Evolutionary conservation across 164 flowering plant species (phyloP).

Genomic region (Nymphaea thermarum): DNA sequence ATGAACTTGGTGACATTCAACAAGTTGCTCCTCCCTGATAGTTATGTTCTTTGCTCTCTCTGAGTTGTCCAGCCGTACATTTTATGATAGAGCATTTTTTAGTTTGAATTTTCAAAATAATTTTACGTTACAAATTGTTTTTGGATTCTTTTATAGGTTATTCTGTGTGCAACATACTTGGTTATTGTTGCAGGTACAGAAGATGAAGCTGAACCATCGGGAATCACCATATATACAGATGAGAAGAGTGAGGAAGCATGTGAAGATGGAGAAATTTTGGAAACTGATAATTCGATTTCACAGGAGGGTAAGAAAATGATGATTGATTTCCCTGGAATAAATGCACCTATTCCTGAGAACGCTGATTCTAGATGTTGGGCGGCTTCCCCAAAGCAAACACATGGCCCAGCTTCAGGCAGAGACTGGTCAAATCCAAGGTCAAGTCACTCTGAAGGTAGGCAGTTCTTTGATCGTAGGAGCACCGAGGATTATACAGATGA

Average conservation of each 20-base stretch:
- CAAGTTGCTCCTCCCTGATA: neutral
- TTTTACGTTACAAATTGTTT: no score
- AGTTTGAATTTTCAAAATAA: no score
- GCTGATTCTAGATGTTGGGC: conserved; percentile 72
- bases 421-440: conserved; percentile 21
- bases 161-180: neutral
- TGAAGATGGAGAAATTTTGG: conserved; percentile 75
- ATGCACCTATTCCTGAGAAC: conserved; percentile 85
- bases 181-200: conserved; percentile 23
- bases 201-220: conserved; percentile 63
- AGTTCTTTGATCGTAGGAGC: conserved; percentile 28
- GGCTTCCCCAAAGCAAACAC: conserved; percentile 3
- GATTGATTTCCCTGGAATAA: conserved; percentile 81
- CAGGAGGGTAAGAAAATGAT: conserved; percentile 40
- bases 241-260: conserved; percentile 24
- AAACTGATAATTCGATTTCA: conserved; percentile 19
- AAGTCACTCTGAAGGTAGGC: conserved; percentile 19
- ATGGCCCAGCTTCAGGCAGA: conserved; percentile 11
- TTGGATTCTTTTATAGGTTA: no score
- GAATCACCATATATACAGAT: conserved; percentile 66
- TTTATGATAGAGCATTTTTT: no score
- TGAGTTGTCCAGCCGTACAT: neutral
- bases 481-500: conserved; percentile 37
- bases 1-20: no score
- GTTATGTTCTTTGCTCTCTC: neutral